Conservation (phyloP, 2,329 filamentous ascomycete genomes). For the Xylaria sp. region DNA sequence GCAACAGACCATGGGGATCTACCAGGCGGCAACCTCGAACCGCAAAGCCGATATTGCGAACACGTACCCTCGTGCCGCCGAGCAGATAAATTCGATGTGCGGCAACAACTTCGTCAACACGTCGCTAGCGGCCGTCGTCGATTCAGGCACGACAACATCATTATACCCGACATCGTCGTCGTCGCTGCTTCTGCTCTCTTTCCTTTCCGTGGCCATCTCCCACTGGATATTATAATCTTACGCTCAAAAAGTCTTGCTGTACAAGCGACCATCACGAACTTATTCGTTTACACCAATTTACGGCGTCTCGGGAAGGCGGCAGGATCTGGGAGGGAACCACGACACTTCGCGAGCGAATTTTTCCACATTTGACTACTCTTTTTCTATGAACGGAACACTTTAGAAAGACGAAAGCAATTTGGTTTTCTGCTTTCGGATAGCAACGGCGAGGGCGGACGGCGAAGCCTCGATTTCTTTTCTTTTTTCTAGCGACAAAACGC, state of each 20-base stretch:
- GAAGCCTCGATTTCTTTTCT: constrained; percentile 2
- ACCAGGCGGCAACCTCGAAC: constrained; percentile 70
- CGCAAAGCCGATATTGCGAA: constrained; percentile 67
- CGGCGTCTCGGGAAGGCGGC: constrained; percentile 19
- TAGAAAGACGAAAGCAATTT: neutral
- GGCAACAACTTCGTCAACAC: constrained; percentile 63
- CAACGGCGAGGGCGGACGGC: neutral
- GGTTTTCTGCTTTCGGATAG: neutral
- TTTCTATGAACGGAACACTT: neutral
- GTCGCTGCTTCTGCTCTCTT: constrained; percentile 33
- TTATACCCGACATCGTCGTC: constrained; percentile 27
- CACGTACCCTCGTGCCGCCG: constrained; percentile 74
- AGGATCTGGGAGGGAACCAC: neutral
- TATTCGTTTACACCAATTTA: neutral
- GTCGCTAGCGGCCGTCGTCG: constrained; percentile 49
- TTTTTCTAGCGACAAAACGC: constrained; percentile 1
- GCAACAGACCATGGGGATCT: constrained; percentile 81
- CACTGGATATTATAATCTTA: constrained; percentile 34
- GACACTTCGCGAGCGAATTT: neutral
- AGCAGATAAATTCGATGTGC: constrained; percentile 72
- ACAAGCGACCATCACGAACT: neutral
- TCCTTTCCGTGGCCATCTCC: constrained; percentile 33
- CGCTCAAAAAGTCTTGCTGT: neutral
- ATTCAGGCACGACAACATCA: constrained; percentile 29
- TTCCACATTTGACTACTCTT: neutral